Evolutionary conservation across 345 rosid genomes (phyloP).

Genomic region (Combretum micranthum): DNA sequence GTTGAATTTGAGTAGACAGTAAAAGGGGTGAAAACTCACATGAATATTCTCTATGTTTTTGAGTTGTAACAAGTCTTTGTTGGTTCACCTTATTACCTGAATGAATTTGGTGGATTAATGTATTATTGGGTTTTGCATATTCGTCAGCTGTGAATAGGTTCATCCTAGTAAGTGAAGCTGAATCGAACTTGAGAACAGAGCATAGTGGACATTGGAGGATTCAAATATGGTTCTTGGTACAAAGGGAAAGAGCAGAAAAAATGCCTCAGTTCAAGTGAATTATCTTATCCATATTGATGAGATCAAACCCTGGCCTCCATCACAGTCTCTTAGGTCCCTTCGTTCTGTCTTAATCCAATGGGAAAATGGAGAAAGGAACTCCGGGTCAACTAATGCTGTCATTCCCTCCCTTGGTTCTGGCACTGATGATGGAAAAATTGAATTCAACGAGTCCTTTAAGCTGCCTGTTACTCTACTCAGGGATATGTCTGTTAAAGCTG

Average conservation of each 20-base stretch:
- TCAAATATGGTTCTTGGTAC: conserved; percentile 59
- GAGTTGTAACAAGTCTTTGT: too few relatives aligned
- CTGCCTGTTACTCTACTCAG: conserved; percentile 56
- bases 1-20: too few relatives aligned
- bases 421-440: conserved; percentile 76
- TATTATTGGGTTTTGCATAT: too few relatives aligned
- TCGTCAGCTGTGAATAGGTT: too few relatives aligned
- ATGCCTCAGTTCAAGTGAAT: conserved; percentile 40
- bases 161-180: too few relatives aligned
- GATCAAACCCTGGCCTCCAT: conserved; percentile 96
- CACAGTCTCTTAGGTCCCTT: conserved; percentile 76
- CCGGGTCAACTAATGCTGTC: conserved; percentile 61
- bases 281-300: conserved; percentile 71
- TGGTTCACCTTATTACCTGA: too few relatives aligned
- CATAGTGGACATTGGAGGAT: too few relatives aligned
- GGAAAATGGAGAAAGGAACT: conserved; percentile 72
- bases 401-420: conserved; percentile 71
- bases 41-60: too few relatives aligned
- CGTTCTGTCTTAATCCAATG: conserved; percentile 83
- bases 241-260: conserved; percentile 53
- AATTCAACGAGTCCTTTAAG: conserved; percentile 72
- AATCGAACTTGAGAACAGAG: too few relatives aligned
- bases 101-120: too few relatives aligned
- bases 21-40: too few relatives aligned
- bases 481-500: conserved; percentile 49